Evolutionary conservation across 1,284 basidiomycete species (phyloP).

Genomic region (Pulchroboletus neoregius): DNA sequence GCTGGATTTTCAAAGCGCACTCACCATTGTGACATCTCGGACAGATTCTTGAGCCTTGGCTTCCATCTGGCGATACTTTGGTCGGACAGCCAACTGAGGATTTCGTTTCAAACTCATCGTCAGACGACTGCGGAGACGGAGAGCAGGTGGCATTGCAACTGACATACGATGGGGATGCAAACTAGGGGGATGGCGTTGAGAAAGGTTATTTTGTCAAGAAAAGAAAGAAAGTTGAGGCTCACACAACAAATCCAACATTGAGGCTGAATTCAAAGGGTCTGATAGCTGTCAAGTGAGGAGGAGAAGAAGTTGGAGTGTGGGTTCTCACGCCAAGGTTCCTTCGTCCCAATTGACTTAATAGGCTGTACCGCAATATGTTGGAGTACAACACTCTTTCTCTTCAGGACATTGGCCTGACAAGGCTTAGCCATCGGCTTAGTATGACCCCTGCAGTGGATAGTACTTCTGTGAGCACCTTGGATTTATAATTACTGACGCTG

Average conservation of each 20-base stretch:
- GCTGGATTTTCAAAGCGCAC: slow-evolving; percentile 1
- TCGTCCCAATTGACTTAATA: too few species aligned
- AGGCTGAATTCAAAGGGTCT: background rate
- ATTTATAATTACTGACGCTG: background rate
- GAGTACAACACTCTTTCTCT: too few species aligned
- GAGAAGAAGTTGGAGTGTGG: background rate
- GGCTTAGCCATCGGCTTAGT: too few species aligned
- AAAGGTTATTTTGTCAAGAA: background rate
- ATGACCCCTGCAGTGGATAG: too few species aligned
- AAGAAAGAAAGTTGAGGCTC: slow-evolving; percentile 11
- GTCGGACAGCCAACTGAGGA: slow-evolving; percentile 48
- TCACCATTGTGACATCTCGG: slow-evolving; percentile 49
- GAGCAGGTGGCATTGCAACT: slow-evolving; percentile 21
- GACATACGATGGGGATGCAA: slow-evolving; percentile 47
- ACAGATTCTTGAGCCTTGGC: slow-evolving; percentile 42
- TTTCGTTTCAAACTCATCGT: slow-evolving; percentile 1
- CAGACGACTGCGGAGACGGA: slow-evolving; percentile 15
- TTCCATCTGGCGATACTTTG: slow-evolving; percentile 42
- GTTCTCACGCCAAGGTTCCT: background rate
- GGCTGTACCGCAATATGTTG: too few species aligned
- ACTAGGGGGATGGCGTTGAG: slow-evolving; percentile 32
- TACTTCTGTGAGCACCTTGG: too few species aligned
- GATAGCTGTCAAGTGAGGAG: background rate
- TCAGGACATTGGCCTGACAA: too few species aligned
- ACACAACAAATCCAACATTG: slow-evolving; percentile 31